Percentiles rank a stretch among this genome's conserved stretches.
These are phyloP conservation scores for Stephanodiscus triporus DNA, from an alignment of 108 stramenopile genomes.

Conservation along the genomic window DNA sequence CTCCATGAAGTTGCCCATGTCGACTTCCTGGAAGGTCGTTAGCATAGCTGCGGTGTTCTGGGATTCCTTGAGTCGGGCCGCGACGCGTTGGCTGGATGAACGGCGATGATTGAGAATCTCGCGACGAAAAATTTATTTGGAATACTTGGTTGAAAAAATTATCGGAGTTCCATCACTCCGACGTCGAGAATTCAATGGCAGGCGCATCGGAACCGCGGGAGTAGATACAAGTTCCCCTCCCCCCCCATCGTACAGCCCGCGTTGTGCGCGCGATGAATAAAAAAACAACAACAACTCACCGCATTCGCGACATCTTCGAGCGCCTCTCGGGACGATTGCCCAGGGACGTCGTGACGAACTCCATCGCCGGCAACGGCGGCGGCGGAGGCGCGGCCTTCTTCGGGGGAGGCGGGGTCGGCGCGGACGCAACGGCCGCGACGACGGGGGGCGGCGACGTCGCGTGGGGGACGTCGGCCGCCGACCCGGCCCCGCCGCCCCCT, in stretches of 20 bases:
- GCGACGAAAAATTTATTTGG: not conserved
- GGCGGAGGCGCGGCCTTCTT: slow-evolving; percentile 52
- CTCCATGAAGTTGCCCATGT: slow-evolving; percentile 98
- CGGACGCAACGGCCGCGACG: slow-evolving; percentile 27
- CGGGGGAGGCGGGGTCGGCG: slow-evolving; percentile 44
- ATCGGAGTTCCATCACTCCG: not conserved
- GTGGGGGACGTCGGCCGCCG: slow-evolving; percentile 17
- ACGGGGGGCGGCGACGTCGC: slow-evolving; percentile 49
- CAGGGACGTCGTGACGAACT: slow-evolving; percentile 49
- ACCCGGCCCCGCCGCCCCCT: slow-evolving; percentile 21
- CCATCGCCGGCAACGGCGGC: slow-evolving; percentile 53
- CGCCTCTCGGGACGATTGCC: slow-evolving; percentile 92
- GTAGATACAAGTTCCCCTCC: not conserved
- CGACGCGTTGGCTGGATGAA: slow-evolving; percentile 79
- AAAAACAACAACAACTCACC: slow-evolving; percentile 44
- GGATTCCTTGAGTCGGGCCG: slow-evolving; percentile 95
- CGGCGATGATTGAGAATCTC: not conserved
- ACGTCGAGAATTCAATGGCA: too few species aligned
- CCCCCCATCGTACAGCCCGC: too few species aligned
- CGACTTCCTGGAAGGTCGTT: slow-evolving; percentile 99
- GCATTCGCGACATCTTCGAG: slow-evolving; percentile 99
- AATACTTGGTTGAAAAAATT: too few species aligned
- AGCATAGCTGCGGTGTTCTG: slow-evolving; percentile 99
- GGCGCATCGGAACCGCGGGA: not conserved
- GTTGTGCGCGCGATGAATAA: not conserved